These are phyloP conservation scores for Saturnispora sekii DNA, from an alignment of 805 yeast genomes.

Conservation along the genomic window DNA sequence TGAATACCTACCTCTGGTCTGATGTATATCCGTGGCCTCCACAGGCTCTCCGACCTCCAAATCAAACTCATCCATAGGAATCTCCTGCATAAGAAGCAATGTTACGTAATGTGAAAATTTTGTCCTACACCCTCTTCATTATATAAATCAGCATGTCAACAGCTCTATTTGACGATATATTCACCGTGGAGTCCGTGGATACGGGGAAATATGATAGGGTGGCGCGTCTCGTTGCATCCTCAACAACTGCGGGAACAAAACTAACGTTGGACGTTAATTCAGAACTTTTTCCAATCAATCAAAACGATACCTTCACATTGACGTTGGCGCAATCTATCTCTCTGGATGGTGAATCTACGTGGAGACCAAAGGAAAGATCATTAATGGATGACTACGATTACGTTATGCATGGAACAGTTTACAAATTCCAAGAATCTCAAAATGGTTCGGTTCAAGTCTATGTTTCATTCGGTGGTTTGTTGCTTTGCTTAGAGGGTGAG, in stretches of 20 bases:
- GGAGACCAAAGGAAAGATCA: conserved; percentile 82
- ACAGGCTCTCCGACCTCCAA: conserved; percentile 15
- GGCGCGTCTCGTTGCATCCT: conserved; percentile 76
- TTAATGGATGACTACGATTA: conserved; percentile 96
- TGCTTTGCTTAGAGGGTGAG: conserved; percentile 90
- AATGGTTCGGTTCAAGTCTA: conserved; percentile 72
- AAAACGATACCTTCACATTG: conserved; percentile 71
- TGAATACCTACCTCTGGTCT: too few relatives aligned
- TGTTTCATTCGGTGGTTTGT: conserved; percentile 90
- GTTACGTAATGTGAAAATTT: not conserved
- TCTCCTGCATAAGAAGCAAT: too few relatives aligned
- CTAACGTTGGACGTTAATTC: conserved; percentile 84
- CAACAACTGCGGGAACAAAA: conserved; percentile 72
- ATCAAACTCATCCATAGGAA: conserved; percentile 15
- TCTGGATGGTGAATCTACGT: conserved; percentile 40
- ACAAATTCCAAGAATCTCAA: conserved; percentile 83
- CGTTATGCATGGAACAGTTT: conserved; percentile 96
- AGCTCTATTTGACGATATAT: conserved; percentile 88
- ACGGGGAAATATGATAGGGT: conserved; percentile 88
- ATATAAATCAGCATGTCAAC: conserved; percentile 38
- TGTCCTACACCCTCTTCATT: conserved; percentile 1
- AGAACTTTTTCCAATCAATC: conserved; percentile 79
- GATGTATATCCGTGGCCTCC: too few relatives aligned
- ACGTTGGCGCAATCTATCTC: conserved; percentile 73
- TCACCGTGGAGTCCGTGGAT: conserved; percentile 76